These are phyloP conservation scores for Fusarium citri DNA, from an alignment of 2,329 filamentous ascomycete genomes.

Conservation along the genomic window DNA sequence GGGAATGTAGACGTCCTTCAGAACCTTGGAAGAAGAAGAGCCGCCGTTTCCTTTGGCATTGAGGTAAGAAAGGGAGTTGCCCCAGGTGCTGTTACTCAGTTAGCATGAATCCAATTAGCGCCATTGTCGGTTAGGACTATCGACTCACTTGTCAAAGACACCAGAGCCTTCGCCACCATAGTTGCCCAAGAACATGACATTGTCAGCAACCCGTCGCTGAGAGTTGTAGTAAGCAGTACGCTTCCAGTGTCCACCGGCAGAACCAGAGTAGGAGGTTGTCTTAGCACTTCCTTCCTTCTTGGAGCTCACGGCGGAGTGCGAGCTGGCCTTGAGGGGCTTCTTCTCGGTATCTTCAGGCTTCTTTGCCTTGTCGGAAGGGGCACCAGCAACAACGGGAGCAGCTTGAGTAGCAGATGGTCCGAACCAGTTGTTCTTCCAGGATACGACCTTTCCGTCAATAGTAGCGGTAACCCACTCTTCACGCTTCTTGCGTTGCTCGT, in stretches of 20 bases:
- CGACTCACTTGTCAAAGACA: constrained; percentile 57
- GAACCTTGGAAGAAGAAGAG: constrained; percentile 53
- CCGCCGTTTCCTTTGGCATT: constrained; percentile 56
- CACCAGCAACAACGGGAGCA: constrained; percentile 26
- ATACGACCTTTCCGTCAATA: constrained; percentile 67
- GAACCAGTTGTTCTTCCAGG: constrained; percentile 69
- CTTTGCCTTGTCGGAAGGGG: constrained; percentile 3
- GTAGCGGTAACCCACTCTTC: constrained; percentile 63
- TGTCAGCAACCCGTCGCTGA: constrained; percentile 53
- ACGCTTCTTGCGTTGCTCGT: constrained; percentile 60
- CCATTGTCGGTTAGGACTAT: not conserved
- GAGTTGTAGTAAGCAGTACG: constrained; percentile 61
- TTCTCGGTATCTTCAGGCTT: constrained; percentile 3
- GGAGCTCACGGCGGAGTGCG: constrained; percentile 26
- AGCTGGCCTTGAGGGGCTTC: constrained; percentile 11
- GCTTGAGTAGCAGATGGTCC: constrained; percentile 44
- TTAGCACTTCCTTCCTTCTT: constrained; percentile 19
- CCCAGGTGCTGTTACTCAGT: constrained; percentile 53
- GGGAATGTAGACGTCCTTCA: constrained; percentile 54
- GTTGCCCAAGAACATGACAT: constrained; percentile 62
- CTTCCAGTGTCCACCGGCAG: constrained; percentile 51
- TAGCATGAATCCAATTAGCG: not conserved
- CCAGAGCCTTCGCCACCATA: constrained; percentile 59
- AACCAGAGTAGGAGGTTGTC: constrained; percentile 23
- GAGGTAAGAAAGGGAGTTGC: constrained; percentile 60